Percentiles rank a stretch among this genome's conserved stretches.
Conservation (phyloP, 1,284 basidiomycete genomes). For the Mrakiaceae sp. region DNA sequence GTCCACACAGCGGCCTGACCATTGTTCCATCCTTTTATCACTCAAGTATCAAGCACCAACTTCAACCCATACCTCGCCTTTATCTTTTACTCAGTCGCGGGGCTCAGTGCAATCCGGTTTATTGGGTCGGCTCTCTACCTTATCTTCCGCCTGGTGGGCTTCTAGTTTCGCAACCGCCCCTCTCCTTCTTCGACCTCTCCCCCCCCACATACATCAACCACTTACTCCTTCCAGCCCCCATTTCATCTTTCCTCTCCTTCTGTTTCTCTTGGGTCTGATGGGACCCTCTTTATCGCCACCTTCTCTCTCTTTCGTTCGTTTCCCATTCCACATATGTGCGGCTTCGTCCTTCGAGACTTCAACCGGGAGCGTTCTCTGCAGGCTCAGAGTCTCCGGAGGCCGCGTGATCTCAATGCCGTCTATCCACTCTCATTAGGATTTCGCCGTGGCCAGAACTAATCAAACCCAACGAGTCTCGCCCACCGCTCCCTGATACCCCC, state of each 20-base stretch:
- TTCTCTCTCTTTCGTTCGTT: neutral
- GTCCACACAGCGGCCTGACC: slow-evolving; percentile 34
- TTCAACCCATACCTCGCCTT: slow-evolving; percentile 68
- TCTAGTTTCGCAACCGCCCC: neutral
- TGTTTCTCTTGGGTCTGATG: too few species aligned
- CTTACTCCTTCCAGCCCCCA: too few species aligned
- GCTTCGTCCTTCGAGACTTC: too few species aligned
- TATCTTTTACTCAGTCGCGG: slow-evolving; percentile 53
- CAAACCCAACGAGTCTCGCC: slow-evolving; percentile 47
- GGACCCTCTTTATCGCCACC: neutral
- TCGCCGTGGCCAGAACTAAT: neutral
- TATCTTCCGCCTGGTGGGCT: slow-evolving; percentile 56
- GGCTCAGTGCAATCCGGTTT: slow-evolving; percentile 65
- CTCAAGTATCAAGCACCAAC: neutral
- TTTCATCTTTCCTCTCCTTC: too few species aligned
- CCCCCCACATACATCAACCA: too few species aligned
- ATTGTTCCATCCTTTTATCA: too few species aligned
- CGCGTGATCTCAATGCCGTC: too few species aligned
- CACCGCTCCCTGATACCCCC: slow-evolving; percentile 64
- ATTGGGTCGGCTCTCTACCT: slow-evolving; percentile 64
- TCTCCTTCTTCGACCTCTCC: too few species aligned
- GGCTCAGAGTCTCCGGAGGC: too few species aligned
- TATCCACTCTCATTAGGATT: too few species aligned
- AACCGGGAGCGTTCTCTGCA: too few species aligned
- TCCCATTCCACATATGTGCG: too few species aligned